phyloP scores from a whole-genome alignment of 2,329 filamentous ascomycete species.

The Paecilomyces sp. region DNA sequence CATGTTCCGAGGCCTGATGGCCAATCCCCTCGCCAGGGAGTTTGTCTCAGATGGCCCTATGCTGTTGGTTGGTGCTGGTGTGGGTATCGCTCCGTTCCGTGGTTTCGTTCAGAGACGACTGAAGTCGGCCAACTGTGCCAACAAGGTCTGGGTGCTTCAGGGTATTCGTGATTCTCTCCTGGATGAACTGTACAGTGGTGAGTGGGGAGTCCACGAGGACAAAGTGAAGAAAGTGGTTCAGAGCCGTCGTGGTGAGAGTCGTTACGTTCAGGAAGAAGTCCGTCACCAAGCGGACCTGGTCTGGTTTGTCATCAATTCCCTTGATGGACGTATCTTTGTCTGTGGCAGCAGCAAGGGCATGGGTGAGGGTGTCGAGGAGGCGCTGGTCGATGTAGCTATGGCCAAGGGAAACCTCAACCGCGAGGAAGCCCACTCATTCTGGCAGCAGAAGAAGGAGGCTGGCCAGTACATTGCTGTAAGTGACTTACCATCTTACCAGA shows the following conservation, averaged over 20 bases:
- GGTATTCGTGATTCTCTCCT: conserved; percentile 89
- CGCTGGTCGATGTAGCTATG: conserved; percentile 86
- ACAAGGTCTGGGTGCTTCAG: conserved; percentile 96
- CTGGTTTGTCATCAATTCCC: conserved; percentile 92
- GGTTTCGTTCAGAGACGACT: conserved; percentile 93
- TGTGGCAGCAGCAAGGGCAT: conserved; percentile 94
- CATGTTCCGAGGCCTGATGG: conserved; percentile 98
- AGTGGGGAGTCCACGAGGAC: conserved; percentile 89
- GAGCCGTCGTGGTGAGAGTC: conserved; percentile 67
- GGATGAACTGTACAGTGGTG: conserved; percentile 93
- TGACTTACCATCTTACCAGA: conserved; percentile 1
- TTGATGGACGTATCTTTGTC: conserved; percentile 95
- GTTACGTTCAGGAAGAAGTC: conserved; percentile 96
- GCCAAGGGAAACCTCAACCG: conserved; percentile 78
- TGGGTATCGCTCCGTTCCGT: conserved; percentile 94
- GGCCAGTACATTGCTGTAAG: conserved; percentile 86
- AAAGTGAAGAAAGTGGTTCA: conserved; percentile 78
- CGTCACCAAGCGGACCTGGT: conserved; percentile 87
- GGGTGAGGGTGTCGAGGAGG: conserved; percentile 90
- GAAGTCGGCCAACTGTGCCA: conserved; percentile 91
- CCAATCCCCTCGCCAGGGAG: conserved; percentile 85
- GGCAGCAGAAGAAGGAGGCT: conserved; percentile 82
- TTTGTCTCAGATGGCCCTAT: conserved; percentile 94
- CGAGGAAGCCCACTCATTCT: conserved; percentile 79
- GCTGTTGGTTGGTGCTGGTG: conserved; percentile 93